phyloP scores from a whole-genome alignment of 2,329 filamentous ascomycete genomes.

The Ophiostoma fasciatum region DNA sequence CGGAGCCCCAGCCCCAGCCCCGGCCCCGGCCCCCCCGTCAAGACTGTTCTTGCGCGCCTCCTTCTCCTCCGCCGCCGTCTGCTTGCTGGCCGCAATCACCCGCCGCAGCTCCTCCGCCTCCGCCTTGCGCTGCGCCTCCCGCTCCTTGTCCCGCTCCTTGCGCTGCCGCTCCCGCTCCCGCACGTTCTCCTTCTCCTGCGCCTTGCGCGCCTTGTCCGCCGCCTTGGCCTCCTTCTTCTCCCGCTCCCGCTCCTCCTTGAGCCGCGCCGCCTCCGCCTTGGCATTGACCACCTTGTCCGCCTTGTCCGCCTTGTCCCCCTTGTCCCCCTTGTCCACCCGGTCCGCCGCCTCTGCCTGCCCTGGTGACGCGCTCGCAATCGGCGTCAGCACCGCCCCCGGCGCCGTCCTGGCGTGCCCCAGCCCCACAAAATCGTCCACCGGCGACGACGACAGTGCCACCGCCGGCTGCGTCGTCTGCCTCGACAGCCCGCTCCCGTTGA shows the following conservation, averaged over 20 bases:
- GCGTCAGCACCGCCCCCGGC: conserved; percentile 24
- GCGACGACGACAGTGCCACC: conserved; percentile 23
- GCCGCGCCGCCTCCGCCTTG: conserved; percentile 11
- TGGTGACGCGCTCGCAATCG: conserved; percentile 12
- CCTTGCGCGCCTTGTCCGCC: conserved; percentile 32
- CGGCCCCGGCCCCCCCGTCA: conserved; percentile 15
- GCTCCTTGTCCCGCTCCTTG: conserved; percentile 25
- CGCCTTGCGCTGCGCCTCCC: conserved; percentile 25
- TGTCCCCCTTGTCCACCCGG: conserved; percentile 11
- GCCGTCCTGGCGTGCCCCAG: conserved; percentile 55
- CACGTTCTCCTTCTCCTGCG: conserved; percentile 29
- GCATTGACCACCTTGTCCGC: conserved; percentile 12
- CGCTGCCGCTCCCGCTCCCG: conserved; percentile 29
- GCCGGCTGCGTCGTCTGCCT: conserved; percentile 35
- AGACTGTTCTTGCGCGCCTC: conserved; percentile 24
- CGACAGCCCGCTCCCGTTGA: conserved; percentile 22
- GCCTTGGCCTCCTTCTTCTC: conserved; percentile 55
- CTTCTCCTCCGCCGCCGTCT: conserved; percentile 44
- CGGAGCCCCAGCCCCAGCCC: no score
- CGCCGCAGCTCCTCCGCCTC: conserved; percentile 48
- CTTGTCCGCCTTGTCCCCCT: conserved; percentile 11
- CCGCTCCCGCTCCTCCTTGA: conserved; percentile 46
- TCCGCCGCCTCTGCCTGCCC: no score
- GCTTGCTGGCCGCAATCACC: conserved; percentile 52
- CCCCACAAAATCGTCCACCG: conserved; percentile 38